Base-by-base conservation (phyloP, 306 rosid species). In the Morella rubra region DNA sequence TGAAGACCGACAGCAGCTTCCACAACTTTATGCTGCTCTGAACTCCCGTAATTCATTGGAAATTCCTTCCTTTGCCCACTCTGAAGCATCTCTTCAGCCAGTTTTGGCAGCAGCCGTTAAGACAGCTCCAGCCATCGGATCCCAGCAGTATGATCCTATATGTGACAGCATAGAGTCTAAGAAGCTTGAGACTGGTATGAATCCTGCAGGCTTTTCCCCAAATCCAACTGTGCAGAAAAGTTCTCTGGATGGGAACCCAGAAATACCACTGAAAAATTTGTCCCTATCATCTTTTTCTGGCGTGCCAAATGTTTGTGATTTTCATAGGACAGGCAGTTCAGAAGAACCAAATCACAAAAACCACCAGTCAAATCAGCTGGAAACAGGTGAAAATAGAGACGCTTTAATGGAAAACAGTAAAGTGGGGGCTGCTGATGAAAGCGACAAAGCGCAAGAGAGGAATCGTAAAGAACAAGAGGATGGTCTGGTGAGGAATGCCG, bases 1-100 rank as follows among this genome's bases (percentile, higher is more conserved):
- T 74, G 99, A 91, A 78, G 75, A 85, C 77, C 87, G 89, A 41
- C 93, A 86, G 82, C 96, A 88, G 79, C 87, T 89, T 77, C 97
- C 97, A 6, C 90, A 89, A 79, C 81, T 91, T 77, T 91, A 89
- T 81, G 87, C 96, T 78, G 87, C 98, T 73, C 77, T 91, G 70
- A 88, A 75, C 84, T 77, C 97, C 74, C 89, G 85, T 5, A 83
- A 73, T 76, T 69, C 84, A 45, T 67, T 77, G 77, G 88, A 68
- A 44, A 27, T 76, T 32, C 55, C 92, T 71, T 81, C 91, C 69
- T 67, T 85, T 80, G 46, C 86, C 71, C 82, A 83, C 64, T 40
- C 83, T 73, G 87, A 95, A 80, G 87, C 66, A 69, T 62, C 87
- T 71, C 41, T 69, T 72, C 73, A 74, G 66, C 86, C 87, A 71